Base-by-base conservation (phyloP, 495 filamentous ascomycete genomes). In the Penicilliopsis zonata region DNA sequence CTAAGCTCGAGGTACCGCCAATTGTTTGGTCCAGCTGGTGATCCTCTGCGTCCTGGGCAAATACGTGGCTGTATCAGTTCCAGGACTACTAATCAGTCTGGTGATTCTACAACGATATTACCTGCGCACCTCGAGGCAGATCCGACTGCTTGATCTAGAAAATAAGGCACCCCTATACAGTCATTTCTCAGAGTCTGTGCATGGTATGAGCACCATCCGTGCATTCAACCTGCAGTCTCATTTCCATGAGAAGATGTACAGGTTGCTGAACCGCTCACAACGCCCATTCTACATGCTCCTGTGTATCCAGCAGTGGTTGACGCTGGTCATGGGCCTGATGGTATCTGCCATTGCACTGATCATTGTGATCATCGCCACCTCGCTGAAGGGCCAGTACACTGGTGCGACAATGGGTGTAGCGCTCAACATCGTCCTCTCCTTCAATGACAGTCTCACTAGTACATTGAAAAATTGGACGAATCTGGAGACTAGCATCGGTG, bases 121-220 rank as follows among this genome's bases (percentile, higher is more conserved):
- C 34, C 56, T 77, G 0, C 59, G 67, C 9, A 61, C 90, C 5
- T 88, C 52, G 16, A 63, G 69, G 4, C 74, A 78, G 37, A 33
- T 80, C 2, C 63, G 74, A 13, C 40, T 76, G 1, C 44, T 80
- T 2, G 73, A 77, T 33, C 62, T 73, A 4, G 66, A 76, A 38
- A 47, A 58, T 6, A 69, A 69, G 38, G 51, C 57, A 5, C 80
- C 80, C 0, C 67, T 88, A 0, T 86, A 82, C 44, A 77, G 83
- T 30, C 71, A 76, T 26, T 84, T 88, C 40, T 62, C 70, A 1
- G 74, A 77, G 8, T 65, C 70, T 0, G 57, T 85, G 13, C 28
- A 37, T 55, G 13, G 69, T 0, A 36, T 67, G 9, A 42, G 49
- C 4, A 65, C 60, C 4, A 62, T 73, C 24, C 57, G 64, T 14